Percentiles rank a stretch among this genome's conserved stretches.
These are phyloP conservation scores for Cladophialophora psammophila DNA, from an alignment of 2,329 filamentous ascomycete species.

Conservation along the genomic window DNA sequence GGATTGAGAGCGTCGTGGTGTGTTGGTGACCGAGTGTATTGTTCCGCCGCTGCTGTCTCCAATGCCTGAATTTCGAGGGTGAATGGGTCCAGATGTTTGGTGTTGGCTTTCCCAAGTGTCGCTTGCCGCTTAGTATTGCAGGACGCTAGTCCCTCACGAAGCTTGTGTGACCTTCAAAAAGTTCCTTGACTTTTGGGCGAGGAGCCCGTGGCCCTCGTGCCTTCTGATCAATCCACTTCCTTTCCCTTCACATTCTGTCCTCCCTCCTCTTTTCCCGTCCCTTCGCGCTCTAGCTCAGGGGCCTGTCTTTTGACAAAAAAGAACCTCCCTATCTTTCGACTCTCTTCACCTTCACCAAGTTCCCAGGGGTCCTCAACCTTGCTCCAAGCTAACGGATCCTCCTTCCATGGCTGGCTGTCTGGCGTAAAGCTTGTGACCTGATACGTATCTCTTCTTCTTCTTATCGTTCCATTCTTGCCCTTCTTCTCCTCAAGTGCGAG, in stretches of 20 bases:
- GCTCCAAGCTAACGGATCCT: slow-evolving; percentile 39
- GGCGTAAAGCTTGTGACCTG: slow-evolving; percentile 13
- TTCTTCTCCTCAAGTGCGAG: slow-evolving; percentile 51
- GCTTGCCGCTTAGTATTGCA: background rate
- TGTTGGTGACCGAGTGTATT: too few relatives aligned
- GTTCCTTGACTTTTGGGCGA: background rate
- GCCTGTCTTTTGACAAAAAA: slow-evolving; percentile 71
- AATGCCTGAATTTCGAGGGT: too few relatives aligned
- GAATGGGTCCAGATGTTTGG: background rate
- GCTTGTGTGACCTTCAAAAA: background rate
- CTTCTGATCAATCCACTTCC: background rate
- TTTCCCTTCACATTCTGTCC: background rate
- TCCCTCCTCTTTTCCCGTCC: slow-evolving; percentile 9
- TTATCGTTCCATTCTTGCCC: slow-evolving; percentile 56
- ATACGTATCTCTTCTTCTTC: slow-evolving; percentile 50
- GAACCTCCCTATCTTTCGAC: slow-evolving; percentile 73
- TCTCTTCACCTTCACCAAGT: slow-evolving; percentile 66
- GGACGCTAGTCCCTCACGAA: background rate
- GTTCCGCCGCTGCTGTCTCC: background rate
- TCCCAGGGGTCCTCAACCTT: slow-evolving; percentile 68
- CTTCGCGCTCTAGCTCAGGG: background rate
- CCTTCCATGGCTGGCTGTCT: slow-evolving; percentile 33
- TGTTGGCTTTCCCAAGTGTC: background rate
- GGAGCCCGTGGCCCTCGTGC: too few relatives aligned
- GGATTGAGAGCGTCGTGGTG: slow-evolving; percentile 11